Evolutionary conservation across 2,329 filamentous ascomycete species (phyloP).

Genomic region (Botrytis paeoniae): DNA sequence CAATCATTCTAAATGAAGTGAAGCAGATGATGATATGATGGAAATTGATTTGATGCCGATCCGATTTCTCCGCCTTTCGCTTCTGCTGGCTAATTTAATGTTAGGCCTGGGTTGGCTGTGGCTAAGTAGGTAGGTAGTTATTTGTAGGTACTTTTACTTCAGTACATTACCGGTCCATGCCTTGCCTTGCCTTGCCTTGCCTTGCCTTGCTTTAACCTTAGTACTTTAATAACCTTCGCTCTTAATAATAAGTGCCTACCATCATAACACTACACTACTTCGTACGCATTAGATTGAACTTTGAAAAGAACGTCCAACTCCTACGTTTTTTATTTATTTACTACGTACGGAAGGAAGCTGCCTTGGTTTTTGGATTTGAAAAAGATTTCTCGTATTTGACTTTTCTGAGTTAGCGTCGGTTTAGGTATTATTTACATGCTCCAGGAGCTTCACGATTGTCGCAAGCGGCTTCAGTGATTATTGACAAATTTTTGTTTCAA

Average conservation of each 20-base stretch:
- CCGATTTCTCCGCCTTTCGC: not conserved
- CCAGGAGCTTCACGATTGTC: not conserved
- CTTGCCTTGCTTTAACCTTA: not conserved
- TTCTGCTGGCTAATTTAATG: not conserved
- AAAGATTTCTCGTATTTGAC: not conserved
- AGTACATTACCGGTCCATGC: not conserved
- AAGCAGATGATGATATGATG: constrained; percentile 10
- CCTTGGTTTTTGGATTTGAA: not conserved
- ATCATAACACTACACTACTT: not conserved
- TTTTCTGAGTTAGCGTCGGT: not conserved
- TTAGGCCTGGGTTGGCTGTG: not conserved
- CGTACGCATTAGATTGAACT: not conserved
- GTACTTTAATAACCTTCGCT: not conserved
- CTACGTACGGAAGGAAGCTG: not conserved
- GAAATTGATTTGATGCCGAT: constrained; percentile 11
- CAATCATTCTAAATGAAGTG: constrained; percentile 7
- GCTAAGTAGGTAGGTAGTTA: not conserved
- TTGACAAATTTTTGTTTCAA: not conserved
- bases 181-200: not conserved
- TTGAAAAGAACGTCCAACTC: not conserved
- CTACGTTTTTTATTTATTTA: not conserved
- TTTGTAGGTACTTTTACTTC: not conserved
- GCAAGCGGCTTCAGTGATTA: not conserved
- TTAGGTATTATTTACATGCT: not conserved
- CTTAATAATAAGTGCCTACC: not conserved